phyloP scores from a whole-genome alignment of 345 rosid genomes.

The Eutrema yunnanense region DNA sequence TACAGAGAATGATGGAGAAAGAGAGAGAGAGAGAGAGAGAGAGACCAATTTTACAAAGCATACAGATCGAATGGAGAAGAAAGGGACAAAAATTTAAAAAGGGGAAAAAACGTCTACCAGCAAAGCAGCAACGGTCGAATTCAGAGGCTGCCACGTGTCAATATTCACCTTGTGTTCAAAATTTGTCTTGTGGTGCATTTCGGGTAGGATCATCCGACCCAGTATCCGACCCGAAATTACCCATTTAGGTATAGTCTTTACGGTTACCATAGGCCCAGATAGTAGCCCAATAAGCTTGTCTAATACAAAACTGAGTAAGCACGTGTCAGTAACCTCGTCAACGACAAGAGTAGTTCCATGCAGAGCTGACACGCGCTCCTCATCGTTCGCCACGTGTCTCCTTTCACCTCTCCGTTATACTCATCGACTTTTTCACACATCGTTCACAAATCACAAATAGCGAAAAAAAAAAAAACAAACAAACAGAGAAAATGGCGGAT shows the following conservation, averaged over 20 bases:
- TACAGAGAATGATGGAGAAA: neutral
- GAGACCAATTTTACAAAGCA: neutral
- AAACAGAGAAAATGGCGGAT: constrained; percentile 22
- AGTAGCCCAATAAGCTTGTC: neutral
- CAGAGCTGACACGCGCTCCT: constrained; percentile 17
- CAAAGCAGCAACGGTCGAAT: constrained; percentile 59
- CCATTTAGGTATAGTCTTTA: too few species aligned
- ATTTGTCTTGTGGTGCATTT: too few species aligned
- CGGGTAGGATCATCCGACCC: too few species aligned
- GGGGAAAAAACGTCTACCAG: neutral
- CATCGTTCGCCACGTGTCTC: constrained; percentile 6
- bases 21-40: neutral
- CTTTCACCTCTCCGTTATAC: neutral
- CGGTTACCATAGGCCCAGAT: neutral
- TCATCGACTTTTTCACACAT: neutral
- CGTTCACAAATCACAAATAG: neutral
- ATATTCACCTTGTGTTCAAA: too few species aligned
- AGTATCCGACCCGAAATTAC: too few species aligned
- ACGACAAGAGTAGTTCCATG: neutral
- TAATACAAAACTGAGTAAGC: neutral
- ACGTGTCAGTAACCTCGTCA: constrained; percentile 13
- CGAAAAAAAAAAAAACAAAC: neutral
- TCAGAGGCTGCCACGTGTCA: too few species aligned
- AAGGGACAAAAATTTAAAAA: neutral
- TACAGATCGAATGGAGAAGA: neutral